Conservation (phyloP, 192 early-diverging fungal species). For the Entrophospora sp. region DNA sequence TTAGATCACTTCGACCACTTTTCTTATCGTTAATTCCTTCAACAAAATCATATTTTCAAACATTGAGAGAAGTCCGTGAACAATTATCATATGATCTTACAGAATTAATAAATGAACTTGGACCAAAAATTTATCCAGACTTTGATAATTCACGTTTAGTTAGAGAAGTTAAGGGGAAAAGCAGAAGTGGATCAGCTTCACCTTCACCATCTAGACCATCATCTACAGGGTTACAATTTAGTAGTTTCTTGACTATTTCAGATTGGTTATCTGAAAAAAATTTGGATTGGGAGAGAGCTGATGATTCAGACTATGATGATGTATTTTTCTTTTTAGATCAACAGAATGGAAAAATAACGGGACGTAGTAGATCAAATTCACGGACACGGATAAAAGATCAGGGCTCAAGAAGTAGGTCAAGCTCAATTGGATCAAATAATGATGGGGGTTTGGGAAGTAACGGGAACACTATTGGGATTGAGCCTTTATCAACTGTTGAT, state of each 20-base stretch:
- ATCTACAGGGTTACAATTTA: constrained; percentile 17
- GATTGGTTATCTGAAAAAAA: constrained; percentile 45
- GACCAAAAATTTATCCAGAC: constrained; percentile 70
- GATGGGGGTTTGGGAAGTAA: neutral
- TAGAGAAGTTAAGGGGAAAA: constrained; percentile 1
- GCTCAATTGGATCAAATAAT: neutral
- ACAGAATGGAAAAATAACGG: constrained; percentile 26
- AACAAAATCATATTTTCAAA: constrained; percentile 43
- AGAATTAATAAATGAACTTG: constrained; percentile 76
- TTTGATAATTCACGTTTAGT: constrained; percentile 46
- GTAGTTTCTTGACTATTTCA: constrained; percentile 26
- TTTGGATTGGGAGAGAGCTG: constrained; percentile 45
- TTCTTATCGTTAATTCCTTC: constrained; percentile 61
- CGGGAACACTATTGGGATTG: neutral
- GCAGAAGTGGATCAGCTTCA: neutral
- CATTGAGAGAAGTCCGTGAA: constrained; percentile 60
- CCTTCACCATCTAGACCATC: constrained; percentile 22
- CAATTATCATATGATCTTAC: constrained; percentile 72
- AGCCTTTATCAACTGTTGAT: too few relatives aligned
- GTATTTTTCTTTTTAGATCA: constrained; percentile 44
- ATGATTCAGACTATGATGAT: constrained; percentile 45
- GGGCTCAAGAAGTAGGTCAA: neutral
- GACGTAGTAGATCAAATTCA: constrained; percentile 35
- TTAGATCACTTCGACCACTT: constrained; percentile 72
- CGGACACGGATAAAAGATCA: too few relatives aligned